Percentiles rank a stretch among this genome's conserved stretches.
Conservation (phyloP, 2,329 filamentous ascomycete genomes). For the Tolypocladium album region DNA sequence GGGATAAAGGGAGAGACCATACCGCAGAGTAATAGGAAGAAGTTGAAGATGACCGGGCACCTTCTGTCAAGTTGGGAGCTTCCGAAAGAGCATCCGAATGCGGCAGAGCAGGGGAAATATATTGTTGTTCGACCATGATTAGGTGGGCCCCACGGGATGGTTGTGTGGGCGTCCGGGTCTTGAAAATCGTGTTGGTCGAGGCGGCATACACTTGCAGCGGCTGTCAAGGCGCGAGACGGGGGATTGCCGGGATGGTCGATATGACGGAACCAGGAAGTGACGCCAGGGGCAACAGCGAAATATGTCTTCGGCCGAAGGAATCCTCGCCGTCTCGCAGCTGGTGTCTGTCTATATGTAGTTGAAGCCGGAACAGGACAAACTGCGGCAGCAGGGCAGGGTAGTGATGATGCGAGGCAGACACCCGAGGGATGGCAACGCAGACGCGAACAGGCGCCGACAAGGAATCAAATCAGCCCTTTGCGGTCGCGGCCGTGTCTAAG, state of each 20-base stretch:
- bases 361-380: neutral
- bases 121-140: slow-evolving; percentile 24
- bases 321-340: neutral
- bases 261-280: slow-evolving; percentile 6
- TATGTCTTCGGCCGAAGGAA: neutral
- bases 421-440: neutral
- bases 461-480: slow-evolving; percentile 16
- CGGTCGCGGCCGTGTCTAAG: slow-evolving; percentile 16
- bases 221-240: slow-evolving; percentile 2
- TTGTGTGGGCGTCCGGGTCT: neutral
- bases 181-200: neutral
- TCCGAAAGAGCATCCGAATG: slow-evolving; percentile 19
- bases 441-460: neutral
- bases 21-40: slow-evolving; percentile 22
- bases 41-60: slow-evolving; percentile 11
- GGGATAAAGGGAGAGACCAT: slow-evolving; percentile 5
- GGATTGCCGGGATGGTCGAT: slow-evolving; percentile 1
- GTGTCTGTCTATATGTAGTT: neutral
- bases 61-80: slow-evolving; percentile 14
- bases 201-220: neutral
- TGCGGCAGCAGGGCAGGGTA: neutral
- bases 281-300: neutral
- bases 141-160: slow-evolving; percentile 5
- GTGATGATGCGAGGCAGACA: neutral
- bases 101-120: slow-evolving; percentile 20